Percentiles rank a stretch among this genome's conserved stretches.
Evolutionary conservation across 2,329 filamentous ascomycete species (phyloP).

Genomic region (Claviceps spartinae): DNA sequence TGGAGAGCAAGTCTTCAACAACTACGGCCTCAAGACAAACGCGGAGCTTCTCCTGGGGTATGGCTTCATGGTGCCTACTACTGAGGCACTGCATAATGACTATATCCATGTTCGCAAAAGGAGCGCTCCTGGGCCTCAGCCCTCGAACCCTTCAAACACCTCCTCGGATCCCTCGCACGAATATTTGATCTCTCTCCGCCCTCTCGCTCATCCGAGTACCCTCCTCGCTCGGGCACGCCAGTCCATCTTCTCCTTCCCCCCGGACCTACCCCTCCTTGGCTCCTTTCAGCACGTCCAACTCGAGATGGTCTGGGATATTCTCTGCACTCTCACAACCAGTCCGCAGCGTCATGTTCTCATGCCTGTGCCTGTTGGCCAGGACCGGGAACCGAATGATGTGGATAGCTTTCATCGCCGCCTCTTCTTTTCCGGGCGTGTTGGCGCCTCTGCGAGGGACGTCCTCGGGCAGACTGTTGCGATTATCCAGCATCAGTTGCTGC

Average conservation of each 20-base stretch:
- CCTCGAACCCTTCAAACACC: background rate
- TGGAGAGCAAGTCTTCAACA: constrained; percentile 51
- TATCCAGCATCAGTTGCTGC: constrained; percentile 29
- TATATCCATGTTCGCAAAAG: constrained; percentile 43
- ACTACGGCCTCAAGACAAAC: constrained; percentile 63
- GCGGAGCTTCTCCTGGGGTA: constrained; percentile 54
- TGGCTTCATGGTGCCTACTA: constrained; percentile 42
- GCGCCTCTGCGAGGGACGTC: constrained; percentile 13
- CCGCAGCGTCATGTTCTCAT: constrained; percentile 19
- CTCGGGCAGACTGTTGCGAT: constrained; percentile 25
- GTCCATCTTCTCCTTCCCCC: constrained; percentile 15
- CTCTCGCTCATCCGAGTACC: constrained; percentile 33
- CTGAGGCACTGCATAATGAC: constrained; percentile 40
- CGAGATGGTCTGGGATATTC: constrained; percentile 37
- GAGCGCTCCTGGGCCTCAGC: constrained; percentile 7
- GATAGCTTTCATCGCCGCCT: constrained; percentile 13
- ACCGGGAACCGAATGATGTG: constrained; percentile 11
- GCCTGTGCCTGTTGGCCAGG: constrained; percentile 8
- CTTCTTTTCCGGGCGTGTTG: constrained; percentile 20
- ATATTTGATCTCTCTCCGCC: constrained; percentile 39
- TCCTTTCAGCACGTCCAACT: constrained; percentile 39
- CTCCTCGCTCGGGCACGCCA: constrained; percentile 30
- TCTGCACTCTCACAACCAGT: constrained; percentile 23
- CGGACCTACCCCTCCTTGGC: constrained; percentile 14
- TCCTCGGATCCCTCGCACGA: constrained; percentile 19